Evolutionary conservation across 306 rosid genomes (phyloP).

Genomic region (Dryas alaskensis): DNA sequence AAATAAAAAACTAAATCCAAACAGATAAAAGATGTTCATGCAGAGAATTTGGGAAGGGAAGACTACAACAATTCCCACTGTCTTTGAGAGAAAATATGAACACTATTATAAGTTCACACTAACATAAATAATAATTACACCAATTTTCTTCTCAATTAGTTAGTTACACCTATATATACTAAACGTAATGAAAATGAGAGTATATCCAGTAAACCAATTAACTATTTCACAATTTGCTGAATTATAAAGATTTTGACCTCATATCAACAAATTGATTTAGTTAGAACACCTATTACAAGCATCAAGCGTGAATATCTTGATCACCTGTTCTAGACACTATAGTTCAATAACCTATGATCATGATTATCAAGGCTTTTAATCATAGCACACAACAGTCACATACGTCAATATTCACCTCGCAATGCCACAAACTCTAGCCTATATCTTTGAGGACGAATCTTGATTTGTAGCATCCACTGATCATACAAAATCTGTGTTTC

Average conservation of each 20-base stretch:
- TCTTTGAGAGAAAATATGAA: too few relatives aligned
- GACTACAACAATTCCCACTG: too few relatives aligned
- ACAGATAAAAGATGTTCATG: too few relatives aligned
- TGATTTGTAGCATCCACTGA: not conserved
- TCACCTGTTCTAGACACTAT: not conserved
- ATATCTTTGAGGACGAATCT: not conserved
- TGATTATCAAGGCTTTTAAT: not conserved
- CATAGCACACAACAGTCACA: slow-evolving; percentile 1
- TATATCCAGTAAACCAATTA: not conserved
- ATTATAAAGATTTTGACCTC: not conserved
- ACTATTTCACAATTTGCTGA: not conserved
- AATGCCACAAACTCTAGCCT: not conserved
- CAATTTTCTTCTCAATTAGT: not conserved
- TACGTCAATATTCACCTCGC: not conserved
- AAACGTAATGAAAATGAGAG: not conserved
- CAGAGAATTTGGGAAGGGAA: too few relatives aligned
- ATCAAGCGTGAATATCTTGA: not conserved
- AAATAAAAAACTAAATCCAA: too few relatives aligned
- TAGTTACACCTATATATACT: not conserved
- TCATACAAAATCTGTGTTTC: not conserved
- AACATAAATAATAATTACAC: not conserved
- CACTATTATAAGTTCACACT: too few relatives aligned
- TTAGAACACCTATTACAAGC: not conserved
- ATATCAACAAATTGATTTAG: too few relatives aligned
- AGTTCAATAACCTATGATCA: not conserved